Percentiles rank a stretch among this genome's conserved stretches.
These are phyloP conservation scores for Myxozyma vanderwaltii DNA, from an alignment of 805 yeast species.

Conservation along the genomic window DNA sequence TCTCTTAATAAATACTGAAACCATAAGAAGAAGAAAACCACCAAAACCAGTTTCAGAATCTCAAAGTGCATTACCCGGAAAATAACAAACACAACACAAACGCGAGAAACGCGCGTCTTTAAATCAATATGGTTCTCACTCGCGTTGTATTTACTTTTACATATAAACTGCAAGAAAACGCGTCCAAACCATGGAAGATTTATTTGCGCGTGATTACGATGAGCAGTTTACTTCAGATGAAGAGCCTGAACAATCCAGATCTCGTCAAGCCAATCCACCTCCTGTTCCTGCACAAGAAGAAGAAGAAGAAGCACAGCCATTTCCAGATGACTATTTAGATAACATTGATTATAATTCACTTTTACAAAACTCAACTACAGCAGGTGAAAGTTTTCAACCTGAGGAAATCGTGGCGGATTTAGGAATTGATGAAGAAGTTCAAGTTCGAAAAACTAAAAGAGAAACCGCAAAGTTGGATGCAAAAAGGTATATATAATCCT, in stretches of 20 bases:
- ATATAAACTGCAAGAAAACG: too few relatives aligned
- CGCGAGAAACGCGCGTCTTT: too few relatives aligned
- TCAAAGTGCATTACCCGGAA: too few relatives aligned
- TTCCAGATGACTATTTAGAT: background rate
- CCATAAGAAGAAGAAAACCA: too few relatives aligned
- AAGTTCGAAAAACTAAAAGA: conserved; percentile 38
- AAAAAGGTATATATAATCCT: background rate
- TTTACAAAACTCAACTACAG: background rate
- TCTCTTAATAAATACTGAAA: too few relatives aligned
- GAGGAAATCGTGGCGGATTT: conserved; percentile 24
- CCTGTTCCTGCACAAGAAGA: background rate
- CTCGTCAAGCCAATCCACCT: background rate
- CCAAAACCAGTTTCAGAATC: too few relatives aligned
- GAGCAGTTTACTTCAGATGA: background rate
- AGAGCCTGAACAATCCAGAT: background rate
- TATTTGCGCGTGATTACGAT: conserved; percentile 12
- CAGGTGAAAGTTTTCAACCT: background rate
- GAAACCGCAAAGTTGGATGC: conserved; percentile 53
- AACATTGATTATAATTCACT: background rate
- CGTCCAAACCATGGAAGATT: conserved; percentile 8
- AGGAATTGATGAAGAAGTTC: conserved; percentile 41
- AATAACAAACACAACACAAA: too few relatives aligned
- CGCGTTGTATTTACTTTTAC: too few relatives aligned
- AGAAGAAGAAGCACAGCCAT: background rate
- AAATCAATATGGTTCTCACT: too few relatives aligned